Base-by-base conservation (phyloP, 306 rosid genomes). In the Crataegus laevigata region DNA sequence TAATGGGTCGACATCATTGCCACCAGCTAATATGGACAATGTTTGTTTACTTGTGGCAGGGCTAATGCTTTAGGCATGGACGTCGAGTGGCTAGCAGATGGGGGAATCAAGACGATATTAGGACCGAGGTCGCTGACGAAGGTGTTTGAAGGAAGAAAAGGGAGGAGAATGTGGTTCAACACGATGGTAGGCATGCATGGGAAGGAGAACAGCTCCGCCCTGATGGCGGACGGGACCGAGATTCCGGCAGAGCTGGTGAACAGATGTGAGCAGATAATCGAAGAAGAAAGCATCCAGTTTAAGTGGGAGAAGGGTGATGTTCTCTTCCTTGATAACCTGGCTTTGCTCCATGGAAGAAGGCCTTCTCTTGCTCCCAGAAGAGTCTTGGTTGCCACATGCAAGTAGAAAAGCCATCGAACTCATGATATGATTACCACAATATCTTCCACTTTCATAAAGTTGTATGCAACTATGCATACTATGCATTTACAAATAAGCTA, bases 261-360 rank as follows among this genome's bases (percentile, higher is more conserved):
- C 71, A 87, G 98, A 69, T 87, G 98, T 76, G 93, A 66, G 80
- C 79, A 90, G 83, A 93, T 89, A 34, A 90, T 93, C 60, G 98
- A 93, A 85, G 98, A 93, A 76, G 98, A 93, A 74, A 90, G 96
- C 84, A 90, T 90, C 55, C 91, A 93, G n/a, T 93, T 90, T 80
- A 88, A 89, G 65, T 93, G 94, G 96, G 83, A 89, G 84, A 90
- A 86, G 76, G 96, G 98, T 8, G 98, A 93, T 78, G 88, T 93
- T 70, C 85, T 93, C 54, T 90, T 93, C 86, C n/a, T 93, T 19
- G 98, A 93, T 74, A 93, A 90, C 84, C 47, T 72, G 42, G 96
- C 98, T 79, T 58, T 89, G 89, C 96, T 93, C 77, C 96, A 90
- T 84, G 96, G 93, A 77, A 85, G 96, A 84, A 82, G 98, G 86